Conservation (phyloP, 169 alveolate species). For the Plasmodium vinckei region DNA sequence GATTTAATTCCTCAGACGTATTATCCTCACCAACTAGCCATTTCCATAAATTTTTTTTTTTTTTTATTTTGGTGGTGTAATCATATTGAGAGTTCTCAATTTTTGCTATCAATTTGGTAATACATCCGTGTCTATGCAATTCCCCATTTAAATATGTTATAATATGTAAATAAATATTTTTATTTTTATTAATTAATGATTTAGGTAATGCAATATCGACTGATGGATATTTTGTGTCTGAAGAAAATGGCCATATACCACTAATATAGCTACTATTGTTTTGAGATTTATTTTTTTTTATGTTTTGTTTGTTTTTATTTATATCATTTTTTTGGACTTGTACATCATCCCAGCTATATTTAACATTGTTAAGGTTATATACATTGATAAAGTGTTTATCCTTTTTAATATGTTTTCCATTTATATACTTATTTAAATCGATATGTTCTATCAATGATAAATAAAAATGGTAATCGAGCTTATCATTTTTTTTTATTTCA, state of each 20-base stretch:
- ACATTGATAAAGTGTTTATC: conserved; percentile 42
- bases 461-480: conserved; percentile 57
- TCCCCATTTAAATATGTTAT: conserved; percentile 51
- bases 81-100: neutral
- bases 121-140: conserved; percentile 32
- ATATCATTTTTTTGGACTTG: neutral
- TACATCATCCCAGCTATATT: conserved; percentile 19
- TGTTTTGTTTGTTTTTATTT: too few species aligned
- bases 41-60: conserved; percentile 25
- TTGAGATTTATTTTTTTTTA: too few species aligned
- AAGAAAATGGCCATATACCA: neutral
- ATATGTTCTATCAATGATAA: conserved; percentile 60
- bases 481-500: conserved; percentile 30
- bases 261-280: neutral
- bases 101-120: conserved; percentile 14
- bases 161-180: conserved; percentile 50
- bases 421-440: conserved; percentile 33
- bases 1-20: neutral
- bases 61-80: neutral
- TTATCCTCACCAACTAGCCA: neutral
- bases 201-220: conserved; percentile 19
- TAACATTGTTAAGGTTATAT: conserved; percentile 13
- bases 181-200: conserved; percentile 5
- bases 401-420: conserved; percentile 23
- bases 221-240: conserved; percentile 10